Evolutionary conservation across 768 basidiomycete species (phyloP), one percentile per base, ranked within the genome.

Genomic region (Glaciozyma antarctica): DNA sequence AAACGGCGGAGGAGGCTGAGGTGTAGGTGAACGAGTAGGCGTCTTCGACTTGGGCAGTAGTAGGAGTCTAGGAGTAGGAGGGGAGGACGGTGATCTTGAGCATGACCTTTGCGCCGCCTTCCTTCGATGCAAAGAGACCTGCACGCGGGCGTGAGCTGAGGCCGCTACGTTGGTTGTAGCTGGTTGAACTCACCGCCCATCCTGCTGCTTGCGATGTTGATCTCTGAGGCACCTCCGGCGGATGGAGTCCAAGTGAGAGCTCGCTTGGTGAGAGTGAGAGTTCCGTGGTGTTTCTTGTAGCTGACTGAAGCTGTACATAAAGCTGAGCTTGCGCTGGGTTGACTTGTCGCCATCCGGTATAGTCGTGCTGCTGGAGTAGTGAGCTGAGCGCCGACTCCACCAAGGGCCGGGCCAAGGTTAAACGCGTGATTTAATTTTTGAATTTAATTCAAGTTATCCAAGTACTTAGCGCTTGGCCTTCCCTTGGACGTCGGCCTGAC

Each of bases 111-210:
- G 87, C 77, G 8, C 88, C 85, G 61, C 86, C 86, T 72, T 87
- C 86, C 73, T 91, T 91, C 75, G 88, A 89, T 72, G 86, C 89
- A 74, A 90, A 90, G 44, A 92, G 80, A 22, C 88, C 88, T 88
- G 75, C 67, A 55, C 62, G 61, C 63, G 55, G 57, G 53, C 24
- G 57, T 61, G 41, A 71, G 73, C 32, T 65, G 71, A 59, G 65
- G 53, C 3, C 21, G 47, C 51, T 13, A 28, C 66, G 64, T 47
- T 24, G 71, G 16, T 69, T 59, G 60, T 68, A 70, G 59, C 45
- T 32, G 9, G 41, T 24, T 34, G 45, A 53, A 17, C 62, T n/a
- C 22, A 51, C 61, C 81, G 81, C 81, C 63, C 88, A 88, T 84
- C 62, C 82, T 76, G 54, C 84, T 81, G 63, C 87, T 83, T 65